Base-by-base conservation (phyloP, 2,329 filamentous ascomycete genomes). In the Beauveria caledonica region DNA sequence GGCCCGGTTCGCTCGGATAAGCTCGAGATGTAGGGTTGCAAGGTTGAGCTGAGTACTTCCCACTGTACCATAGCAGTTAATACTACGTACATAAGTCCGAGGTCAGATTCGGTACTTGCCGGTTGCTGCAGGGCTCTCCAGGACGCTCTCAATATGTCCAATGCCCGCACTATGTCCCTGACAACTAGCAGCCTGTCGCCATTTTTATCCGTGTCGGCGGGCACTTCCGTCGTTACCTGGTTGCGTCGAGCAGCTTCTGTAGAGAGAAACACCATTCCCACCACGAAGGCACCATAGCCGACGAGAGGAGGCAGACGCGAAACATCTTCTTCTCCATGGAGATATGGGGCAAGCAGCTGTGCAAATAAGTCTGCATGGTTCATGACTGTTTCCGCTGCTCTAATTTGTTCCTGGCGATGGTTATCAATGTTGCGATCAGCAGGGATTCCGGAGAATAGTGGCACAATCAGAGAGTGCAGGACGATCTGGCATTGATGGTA, bases 401-500 rank as follows among this genome's bases (percentile, higher is more conserved):
- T 44, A 10, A 25, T 36, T n/a, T 49, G 54, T 11, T 44, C 42
- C 27, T 57, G 42, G n/a, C 42, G 54, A 25, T 36, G 42, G n/a
- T 49, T 46, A 19, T 57, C 54, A 8, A 49, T 36, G 27, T 39
- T 39, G 19, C 54, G 54, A 23, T 48, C 54, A n/a, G 27, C 54
- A 5, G 54, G 54, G 19, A 57, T 57, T 1, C 54, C 54, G 1
- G 54, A 57, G 13, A 57, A 57, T 19, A 57, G 54, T 6, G 54
- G 54, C 17, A 57, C 54, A 21, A 46, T 3, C 10, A 57, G 13
- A 3, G 54, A 57, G 54, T 57, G 54, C 23, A 57, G n/a, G 17
- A 57, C 42, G 19, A 57, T 49, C 11, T 57, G 54, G 45, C 54
- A 57, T 57, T 57, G 54, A 19, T 57, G 44, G n/a, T 57, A 57